Conservation (phyloP, 2,329 filamentous ascomycete species). For the Aspergillus piperis region DNA sequence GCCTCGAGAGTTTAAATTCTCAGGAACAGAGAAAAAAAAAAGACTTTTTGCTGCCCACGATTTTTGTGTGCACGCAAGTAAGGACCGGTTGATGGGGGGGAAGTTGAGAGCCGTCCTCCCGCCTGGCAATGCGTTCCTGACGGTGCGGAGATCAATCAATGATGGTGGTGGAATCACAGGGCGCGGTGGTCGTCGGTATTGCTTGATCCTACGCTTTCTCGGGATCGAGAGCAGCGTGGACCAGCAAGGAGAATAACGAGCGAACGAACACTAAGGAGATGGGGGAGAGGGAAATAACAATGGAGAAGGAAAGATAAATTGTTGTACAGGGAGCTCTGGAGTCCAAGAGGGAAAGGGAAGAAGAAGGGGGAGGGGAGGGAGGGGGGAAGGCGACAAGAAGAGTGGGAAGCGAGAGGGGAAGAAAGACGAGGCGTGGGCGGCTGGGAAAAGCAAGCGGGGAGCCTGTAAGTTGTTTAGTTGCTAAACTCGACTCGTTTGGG, state of each 20-base stretch:
- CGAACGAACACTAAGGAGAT: conserved; percentile 17
- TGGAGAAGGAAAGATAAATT: conserved; percentile 24
- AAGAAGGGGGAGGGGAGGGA: conserved; percentile 23
- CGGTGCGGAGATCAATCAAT: conserved; percentile 40
- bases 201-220: conserved; percentile 18
- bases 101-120: conserved; percentile 16
- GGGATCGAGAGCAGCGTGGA: conserved; percentile 16
- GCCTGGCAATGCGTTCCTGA: conserved; percentile 22
- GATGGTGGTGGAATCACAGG: conserved; percentile 29
- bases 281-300: conserved; percentile 13
- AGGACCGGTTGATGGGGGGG: conserved; percentile 22
- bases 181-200: conserved; percentile 14
- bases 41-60: conserved; percentile 10
- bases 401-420: conserved; percentile 25
- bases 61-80: conserved; percentile 19
- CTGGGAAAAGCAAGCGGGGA: conserved; percentile 24
- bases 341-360: conserved; percentile 17
- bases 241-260: conserved; percentile 27
- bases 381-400: conserved; percentile 26
- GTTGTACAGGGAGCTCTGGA: conserved; percentile 31
- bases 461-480: conserved; percentile 3
- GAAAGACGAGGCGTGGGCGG: conserved; percentile 16
- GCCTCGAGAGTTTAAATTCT: conserved; percentile 33
- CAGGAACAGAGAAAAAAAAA: conserved; percentile 13
- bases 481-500: neutral